Conservation (phyloP, 2,329 filamentous ascomycete genomes). For the Didymellaceae sp. region DNA sequence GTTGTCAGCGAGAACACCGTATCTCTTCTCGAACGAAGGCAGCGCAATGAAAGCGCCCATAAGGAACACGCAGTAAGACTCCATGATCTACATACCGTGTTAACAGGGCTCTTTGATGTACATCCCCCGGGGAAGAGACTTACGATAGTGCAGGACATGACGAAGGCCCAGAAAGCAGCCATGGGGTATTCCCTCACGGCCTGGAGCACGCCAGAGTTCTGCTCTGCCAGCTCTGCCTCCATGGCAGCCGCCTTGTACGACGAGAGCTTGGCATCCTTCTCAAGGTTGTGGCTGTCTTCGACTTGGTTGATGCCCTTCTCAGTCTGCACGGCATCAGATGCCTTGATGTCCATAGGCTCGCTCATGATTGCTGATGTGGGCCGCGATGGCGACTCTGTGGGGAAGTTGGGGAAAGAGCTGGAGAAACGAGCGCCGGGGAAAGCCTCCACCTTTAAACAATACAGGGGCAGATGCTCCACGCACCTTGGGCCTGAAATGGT, state of each 20-base stretch:
- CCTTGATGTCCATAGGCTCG: conserved; percentile 28
- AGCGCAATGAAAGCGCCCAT: conserved; percentile 66
- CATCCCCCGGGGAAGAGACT: conserved; percentile 23
- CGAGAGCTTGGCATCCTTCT: conserved; percentile 46
- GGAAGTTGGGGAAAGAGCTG: conserved; percentile 29
- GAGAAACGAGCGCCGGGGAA: conserved; percentile 16
- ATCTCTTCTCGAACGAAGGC: conserved; percentile 54
- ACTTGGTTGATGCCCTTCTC: conserved; percentile 34
- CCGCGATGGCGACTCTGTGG: conserved; percentile 22
- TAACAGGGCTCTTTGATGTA: conserved; percentile 17
- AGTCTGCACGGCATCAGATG: conserved; percentile 16
- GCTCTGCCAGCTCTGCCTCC: conserved; percentile 63
- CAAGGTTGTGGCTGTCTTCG: conserved; percentile 28
- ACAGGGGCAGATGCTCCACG: conserved; percentile 19
- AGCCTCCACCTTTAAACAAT: conserved; percentile 28
- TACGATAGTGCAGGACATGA: conserved; percentile 64
- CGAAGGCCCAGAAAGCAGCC: conserved; percentile 62
- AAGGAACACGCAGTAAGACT: conserved; percentile 68
- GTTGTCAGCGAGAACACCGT: conserved; percentile 51
- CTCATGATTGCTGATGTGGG: conserved; percentile 32
- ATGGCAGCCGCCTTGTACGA: conserved; percentile 62
- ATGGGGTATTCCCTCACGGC: conserved; percentile 61
- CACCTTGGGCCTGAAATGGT: conserved; percentile 19
- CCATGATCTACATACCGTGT: conserved; percentile 62
- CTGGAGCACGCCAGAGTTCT: conserved; percentile 57